Base-by-base conservation (phyloP, 1,139 yeast genomes). In the Sugiyamaella xylanicola region DNA sequence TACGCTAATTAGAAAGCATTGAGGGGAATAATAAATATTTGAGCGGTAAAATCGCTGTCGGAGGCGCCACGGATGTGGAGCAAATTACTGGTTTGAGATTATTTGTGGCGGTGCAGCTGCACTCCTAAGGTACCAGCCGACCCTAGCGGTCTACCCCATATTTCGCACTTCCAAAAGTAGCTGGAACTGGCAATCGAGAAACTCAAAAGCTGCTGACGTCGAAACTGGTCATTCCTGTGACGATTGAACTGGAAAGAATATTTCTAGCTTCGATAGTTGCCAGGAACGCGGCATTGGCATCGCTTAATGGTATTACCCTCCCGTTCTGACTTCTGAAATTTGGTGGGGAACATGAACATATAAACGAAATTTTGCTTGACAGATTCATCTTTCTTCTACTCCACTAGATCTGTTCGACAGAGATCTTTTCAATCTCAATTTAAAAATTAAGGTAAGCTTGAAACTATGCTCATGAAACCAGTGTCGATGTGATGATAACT, bases 381-480 rank as follows among this genome's bases (percentile, higher is more conserved):
- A 8, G 13, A 4, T 32, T n/a, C 13, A 8, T 32, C 15, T n/a
- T 32, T 32, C 15, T 15, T 32, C 13, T 15, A 13, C 15, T 32
- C 37, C n/a, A n/a, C n/a, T n/a, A n/a, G n/a, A n/a, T n/a, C n/a
- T n/a, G n/a, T n/a, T n/a, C n/a, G n/a, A n/a, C n/a, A n/a, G n/a
- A n/a, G n/a, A n/a, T 32, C 15, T 32, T 32, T n/a, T 11, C 15
- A 8, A 8, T 32, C 4, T 32, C 13, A 8, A 11, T 8, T 32
- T 32, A 11, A 25, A 25, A 25, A 25, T 5, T 25, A 32, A 8
- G 37, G 37, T 32, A 32, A 37, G 48, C 40, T 25, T 51, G 32
- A n/a, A 53, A 48, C 17, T 53, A 56, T 13, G 43, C 56, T 16
- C 54, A 37, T 59, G 54, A 21, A 37, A 37, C 22, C 17, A 35